Base-by-base conservation (phyloP, 345 rosid genomes). In the Citrus hindsii region DNA sequence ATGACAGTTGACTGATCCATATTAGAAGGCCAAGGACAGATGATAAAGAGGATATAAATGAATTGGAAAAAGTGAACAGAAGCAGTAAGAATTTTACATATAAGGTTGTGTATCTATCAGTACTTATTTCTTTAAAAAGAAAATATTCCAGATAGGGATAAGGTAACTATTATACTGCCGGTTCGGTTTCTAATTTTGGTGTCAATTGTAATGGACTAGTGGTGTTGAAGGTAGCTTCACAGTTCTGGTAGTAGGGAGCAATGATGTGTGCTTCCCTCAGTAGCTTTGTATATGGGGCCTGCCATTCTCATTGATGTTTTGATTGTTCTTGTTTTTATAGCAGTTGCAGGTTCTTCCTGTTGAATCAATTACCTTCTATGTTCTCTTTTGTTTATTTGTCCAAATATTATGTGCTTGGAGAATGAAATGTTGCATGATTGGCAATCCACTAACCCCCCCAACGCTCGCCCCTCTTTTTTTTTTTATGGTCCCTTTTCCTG, bases 41-140 rank as follows among this genome's bases (percentile, higher is more conserved):
- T 46, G 51, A 51, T 69, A 75, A 74, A 77, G 61, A 51, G 69
- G 76, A 77, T 71, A 83, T 56, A 81, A 74, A 74, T 64, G 76
- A 81, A 63, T 8, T 33, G 73, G 79, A 82, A 27, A 76, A 80
- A 77, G 82, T 62, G 73, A 80, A 73, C 71, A 75, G 64, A 67
- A 82, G 84, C 73, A 67, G 79, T 79, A 81, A 83, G 79, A 82
- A 79, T 63, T 79, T 88, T 85, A 80, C 77, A 66, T 85, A 79
- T 83, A 82, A 82, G 84, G 78, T 85, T 81, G 86, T 83, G 88
- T 86, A 82, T 53, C 58, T 5, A 53, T 16, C 58, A 53, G 58
- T 53, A 53, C 58, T 19, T 51, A 4, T 33, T 35, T 51, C 22
- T 51, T 53, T 53, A 24, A 53, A 53, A 53, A 53, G 0, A 53